These are phyloP conservation scores for Coemansia sp. DNA, from an alignment of 192 early-diverging fungal species.

Conservation along the genomic window DNA sequence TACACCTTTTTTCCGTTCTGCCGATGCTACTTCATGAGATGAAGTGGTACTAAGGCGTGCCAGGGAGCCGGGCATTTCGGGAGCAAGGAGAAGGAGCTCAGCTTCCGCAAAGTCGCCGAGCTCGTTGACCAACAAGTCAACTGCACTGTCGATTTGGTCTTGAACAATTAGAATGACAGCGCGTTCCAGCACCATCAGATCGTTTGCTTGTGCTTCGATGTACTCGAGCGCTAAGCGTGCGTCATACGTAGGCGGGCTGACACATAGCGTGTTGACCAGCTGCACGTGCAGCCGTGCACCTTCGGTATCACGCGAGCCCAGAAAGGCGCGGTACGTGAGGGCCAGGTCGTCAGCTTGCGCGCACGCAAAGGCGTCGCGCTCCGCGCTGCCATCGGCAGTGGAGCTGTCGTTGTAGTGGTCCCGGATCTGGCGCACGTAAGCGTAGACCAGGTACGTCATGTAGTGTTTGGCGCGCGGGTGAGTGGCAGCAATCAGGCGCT, in stretches of 20 bases:
- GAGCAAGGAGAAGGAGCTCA: constrained; percentile 34
- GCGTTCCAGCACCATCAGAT: constrained; percentile 19
- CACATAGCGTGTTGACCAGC: constrained; percentile 16
- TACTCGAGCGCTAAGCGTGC: constrained; percentile 19
- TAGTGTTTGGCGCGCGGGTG: constrained; percentile 43
- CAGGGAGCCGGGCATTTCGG: constrained; percentile 20
- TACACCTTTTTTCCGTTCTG: constrained; percentile 5
- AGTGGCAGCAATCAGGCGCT: constrained; percentile 31
- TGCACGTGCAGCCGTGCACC: constrained; percentile 20
- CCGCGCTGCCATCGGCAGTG: neutral
- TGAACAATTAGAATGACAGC: constrained; percentile 37
- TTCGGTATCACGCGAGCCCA: neutral
- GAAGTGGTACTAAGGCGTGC: constrained; percentile 11
- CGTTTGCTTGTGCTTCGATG: constrained; percentile 18
- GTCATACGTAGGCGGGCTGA: constrained; percentile 20
- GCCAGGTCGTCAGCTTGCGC: constrained; percentile 37
- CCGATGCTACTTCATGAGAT: neutral
- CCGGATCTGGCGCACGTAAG: constrained; percentile 46
- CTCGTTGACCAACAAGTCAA: constrained; percentile 26
- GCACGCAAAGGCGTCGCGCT: constrained; percentile 15
- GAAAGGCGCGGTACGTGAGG: constrained; percentile 33
- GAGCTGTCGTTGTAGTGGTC: constrained; percentile 14
- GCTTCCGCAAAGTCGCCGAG: constrained; percentile 48
- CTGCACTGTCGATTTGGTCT: constrained; percentile 14
- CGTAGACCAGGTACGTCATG: constrained; percentile 43